Base-by-base conservation (phyloP, 345 rosid genomes). In the Anastatica hierochuntica region DNA sequence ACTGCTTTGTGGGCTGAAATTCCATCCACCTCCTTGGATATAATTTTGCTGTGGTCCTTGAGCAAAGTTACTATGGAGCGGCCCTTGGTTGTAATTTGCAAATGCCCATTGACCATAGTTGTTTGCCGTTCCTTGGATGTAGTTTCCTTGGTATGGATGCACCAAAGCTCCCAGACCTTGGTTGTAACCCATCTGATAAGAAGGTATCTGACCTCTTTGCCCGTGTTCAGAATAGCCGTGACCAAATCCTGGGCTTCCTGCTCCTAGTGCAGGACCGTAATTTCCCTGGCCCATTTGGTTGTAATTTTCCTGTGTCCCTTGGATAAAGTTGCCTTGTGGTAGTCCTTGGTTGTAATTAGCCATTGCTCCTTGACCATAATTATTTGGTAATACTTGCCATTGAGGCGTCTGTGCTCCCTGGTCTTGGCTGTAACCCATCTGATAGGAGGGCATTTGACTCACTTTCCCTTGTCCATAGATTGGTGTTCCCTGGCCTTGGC, bases 101-200 rank as follows among this genome's bases (percentile, higher is more conserved):
- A 49, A 75, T 11, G 64, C 21, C 71, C 71, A 60, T 52, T 59
- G 56, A 46, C 74, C 70, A 53, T 62, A 64, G 40, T 45, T 72
- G 26, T 68, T 58, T 42, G 55, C 72, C 21, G 72, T 10, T 46
- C 42, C 71, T 47, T 51, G 68, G 56, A 56, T 71, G 73, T 16
- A 70, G 17, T 20, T 29, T 39, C 10, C 62, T 33, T 62, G 74
- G 17, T 66, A 58, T 30, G 74, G 31, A 34, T 76, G 71, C 42
- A 56, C 61, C 7, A 38, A 57, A 33, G 58, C 60, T 45, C 64
- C 78, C 37, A 60, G 81, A 39, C 69, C 79, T 65, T 64, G 89
- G 67, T 62, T 73, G 43, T 55, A 60, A 43, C 53, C 57, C 12
- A 71, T 70, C 68, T 75, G 56, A 62, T 50, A 43, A 63, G 70